Evolutionary conservation across 1,284 basidiomycete genomes (phyloP).

Genomic region (Tilletia indica): DNA sequence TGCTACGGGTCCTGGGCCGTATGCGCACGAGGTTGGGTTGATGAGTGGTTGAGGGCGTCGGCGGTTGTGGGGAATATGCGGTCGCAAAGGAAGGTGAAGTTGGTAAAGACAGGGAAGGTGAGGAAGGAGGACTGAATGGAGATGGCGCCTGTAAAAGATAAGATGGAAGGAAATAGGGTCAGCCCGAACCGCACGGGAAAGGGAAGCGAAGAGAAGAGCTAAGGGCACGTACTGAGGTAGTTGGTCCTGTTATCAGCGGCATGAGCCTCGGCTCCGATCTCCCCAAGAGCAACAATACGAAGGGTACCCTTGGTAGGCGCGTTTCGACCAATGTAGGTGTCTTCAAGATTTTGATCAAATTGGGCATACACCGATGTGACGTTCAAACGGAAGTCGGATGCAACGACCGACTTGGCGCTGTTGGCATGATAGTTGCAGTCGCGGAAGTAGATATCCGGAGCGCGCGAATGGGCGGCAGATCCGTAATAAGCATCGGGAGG

Average conservation of each 20-base stretch:
- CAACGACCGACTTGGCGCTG: conserved; percentile 28
- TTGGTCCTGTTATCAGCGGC: conserved; percentile 30
- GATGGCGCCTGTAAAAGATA: conserved; percentile 28
- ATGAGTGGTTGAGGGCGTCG: conserved; percentile 30
- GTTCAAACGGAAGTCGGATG: conserved; percentile 41
- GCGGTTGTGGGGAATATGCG: conserved; percentile 37
- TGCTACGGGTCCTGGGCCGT: conserved; percentile 68
- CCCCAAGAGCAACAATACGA: conserved; percentile 42
- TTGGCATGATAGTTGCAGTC: conserved; percentile 17
- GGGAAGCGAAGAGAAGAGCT: neutral
- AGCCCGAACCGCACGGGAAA: neutral
- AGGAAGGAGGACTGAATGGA: conserved; percentile 39
- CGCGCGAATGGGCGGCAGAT: neutral
- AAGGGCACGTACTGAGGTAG: conserved; percentile 24
- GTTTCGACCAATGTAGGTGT: conserved; percentile 21
- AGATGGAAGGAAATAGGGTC: neutral
- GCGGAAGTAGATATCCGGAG: conserved; percentile 10
- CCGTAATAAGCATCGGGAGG: neutral
- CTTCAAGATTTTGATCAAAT: conserved; percentile 32
- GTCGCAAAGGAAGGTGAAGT: conserved; percentile 47
- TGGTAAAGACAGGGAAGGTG: conserved; percentile 43
- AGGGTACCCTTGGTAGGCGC: conserved; percentile 31
- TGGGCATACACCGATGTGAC: conserved; percentile 49
- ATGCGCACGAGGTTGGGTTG: conserved; percentile 37
- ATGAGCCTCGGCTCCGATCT: conserved; percentile 30